phyloP scores from a whole-genome alignment of 2,329 filamentous ascomycete species.

The Akanthomyces lecanii region DNA sequence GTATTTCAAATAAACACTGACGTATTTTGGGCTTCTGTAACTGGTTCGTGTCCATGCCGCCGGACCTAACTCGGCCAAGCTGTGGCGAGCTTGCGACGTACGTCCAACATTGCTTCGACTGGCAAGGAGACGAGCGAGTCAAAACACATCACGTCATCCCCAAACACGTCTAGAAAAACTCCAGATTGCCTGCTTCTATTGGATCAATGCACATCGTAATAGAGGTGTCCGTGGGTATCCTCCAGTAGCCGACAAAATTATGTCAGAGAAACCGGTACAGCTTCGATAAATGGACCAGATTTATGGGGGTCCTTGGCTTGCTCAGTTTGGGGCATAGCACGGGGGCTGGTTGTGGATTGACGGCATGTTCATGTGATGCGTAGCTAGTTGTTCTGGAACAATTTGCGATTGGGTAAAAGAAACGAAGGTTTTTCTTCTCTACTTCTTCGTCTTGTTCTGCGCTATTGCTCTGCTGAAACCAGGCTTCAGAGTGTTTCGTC shows the following conservation, averaged over 20 bases:
- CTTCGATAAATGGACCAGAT: slow-evolving; percentile 2
- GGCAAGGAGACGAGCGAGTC: background rate
- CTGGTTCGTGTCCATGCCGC: background rate
- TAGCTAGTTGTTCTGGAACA: background rate
- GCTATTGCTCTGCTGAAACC: background rate
- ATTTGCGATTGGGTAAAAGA: background rate
- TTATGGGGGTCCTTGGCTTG: background rate
- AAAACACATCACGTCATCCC: background rate
- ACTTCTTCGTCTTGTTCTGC: background rate
- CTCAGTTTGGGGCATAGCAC: background rate
- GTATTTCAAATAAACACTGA: background rate
- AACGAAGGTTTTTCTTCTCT: background rate
- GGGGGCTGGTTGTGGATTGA: background rate
- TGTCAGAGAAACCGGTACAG: slow-evolving; percentile 11
- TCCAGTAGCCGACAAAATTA: slow-evolving; percentile 14
- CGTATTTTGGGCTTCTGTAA: no score
- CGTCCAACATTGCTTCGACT: background rate
- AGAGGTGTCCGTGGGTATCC: slow-evolving; percentile 13
- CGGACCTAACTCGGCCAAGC: background rate
- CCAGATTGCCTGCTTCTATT: background rate
- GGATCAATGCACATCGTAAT: background rate
- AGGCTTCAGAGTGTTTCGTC: background rate
- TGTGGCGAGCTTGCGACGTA: background rate
- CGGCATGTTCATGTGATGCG: slow-evolving; percentile 6
- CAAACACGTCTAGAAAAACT: background rate